Evolutionary conservation across 1,139 yeast genomes (phyloP).

Genomic region (Suhomyces terraborum): DNA sequence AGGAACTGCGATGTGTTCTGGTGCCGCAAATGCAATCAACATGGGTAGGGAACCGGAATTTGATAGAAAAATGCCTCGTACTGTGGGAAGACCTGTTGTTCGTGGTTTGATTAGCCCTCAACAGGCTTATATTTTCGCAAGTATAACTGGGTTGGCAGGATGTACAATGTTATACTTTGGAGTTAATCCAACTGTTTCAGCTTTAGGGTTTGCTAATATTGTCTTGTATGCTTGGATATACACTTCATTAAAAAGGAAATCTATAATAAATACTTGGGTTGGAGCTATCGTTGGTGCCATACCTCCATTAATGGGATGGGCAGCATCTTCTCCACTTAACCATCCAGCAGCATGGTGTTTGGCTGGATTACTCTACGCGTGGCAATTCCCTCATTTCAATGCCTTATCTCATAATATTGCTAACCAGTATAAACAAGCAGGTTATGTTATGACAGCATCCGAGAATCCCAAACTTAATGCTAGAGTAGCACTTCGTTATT

Average conservation of each 20-base stretch:
- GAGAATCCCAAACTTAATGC: slow-evolving; percentile 91
- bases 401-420: slow-evolving; percentile 86
- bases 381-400: slow-evolving; percentile 99
- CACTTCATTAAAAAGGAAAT: slow-evolving; percentile 83
- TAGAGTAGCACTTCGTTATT: slow-evolving; percentile 86
- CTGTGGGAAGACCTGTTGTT: slow-evolving; percentile 88
- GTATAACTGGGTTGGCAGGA: slow-evolving; percentile 70
- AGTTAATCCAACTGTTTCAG: slow-evolving; percentile 83
- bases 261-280: slow-evolving; percentile 93
- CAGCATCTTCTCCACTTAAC: slow-evolving; percentile 77
- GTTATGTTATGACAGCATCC: slow-evolving; percentile 95
- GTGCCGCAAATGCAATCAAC: slow-evolving; percentile 94
- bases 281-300: slow-evolving; percentile 98
- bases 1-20: slow-evolving; percentile 88
- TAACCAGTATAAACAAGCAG: slow-evolving; percentile 86
- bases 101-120: slow-evolving; percentile 72
- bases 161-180: slow-evolving; percentile 69
- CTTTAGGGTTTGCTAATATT: slow-evolving; percentile 75
- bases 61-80: slow-evolving; percentile 86
- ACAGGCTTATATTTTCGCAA: slow-evolving; percentile 83
- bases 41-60: slow-evolving; percentile 95
- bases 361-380: slow-evolving; percentile 86
- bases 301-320: slow-evolving; percentile 99
- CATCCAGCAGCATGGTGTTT: slow-evolving; percentile 96
- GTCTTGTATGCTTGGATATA: slow-evolving; percentile 84